Percentiles rank a stretch among this genome's conserved stretches.
phyloP scores from a whole-genome alignment of 2,329 filamentous ascomycete genomes.

The Beauveria medogensis region DNA sequence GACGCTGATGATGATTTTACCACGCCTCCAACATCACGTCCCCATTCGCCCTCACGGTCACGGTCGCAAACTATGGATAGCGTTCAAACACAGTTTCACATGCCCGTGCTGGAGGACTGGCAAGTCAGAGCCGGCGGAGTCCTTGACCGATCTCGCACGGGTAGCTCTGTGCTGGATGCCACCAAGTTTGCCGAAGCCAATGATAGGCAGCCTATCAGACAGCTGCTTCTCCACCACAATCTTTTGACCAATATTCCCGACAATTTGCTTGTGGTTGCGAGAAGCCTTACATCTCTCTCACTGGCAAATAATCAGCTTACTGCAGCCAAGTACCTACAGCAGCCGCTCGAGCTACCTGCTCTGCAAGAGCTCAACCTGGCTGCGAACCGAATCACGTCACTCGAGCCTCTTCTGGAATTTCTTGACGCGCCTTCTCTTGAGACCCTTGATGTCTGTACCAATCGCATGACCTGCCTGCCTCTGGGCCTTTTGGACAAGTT shows the following conservation, averaged over 20 bases:
- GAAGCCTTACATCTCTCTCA: conserved; percentile 63
- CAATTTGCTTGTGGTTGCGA: conserved; percentile 62
- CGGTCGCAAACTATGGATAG: conserved; percentile 40
- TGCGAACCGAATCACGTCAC: conserved; percentile 63
- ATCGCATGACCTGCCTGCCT: conserved; percentile 68
- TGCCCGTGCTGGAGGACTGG: conserved; percentile 41
- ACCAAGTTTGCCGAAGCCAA: conserved; percentile 49
- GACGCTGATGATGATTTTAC: conserved; percentile 48
- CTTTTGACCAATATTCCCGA: conserved; percentile 61
- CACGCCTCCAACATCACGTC: conserved; percentile 48
- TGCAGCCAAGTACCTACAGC: conserved; percentile 56
- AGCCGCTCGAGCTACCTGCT: conserved; percentile 59
- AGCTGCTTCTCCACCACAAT: conserved; percentile 71
- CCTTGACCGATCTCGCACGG: conserved; percentile 62
- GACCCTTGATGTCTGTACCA: conserved; percentile 73
- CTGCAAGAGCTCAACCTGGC: conserved; percentile 71
- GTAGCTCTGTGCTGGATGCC: conserved; percentile 51
- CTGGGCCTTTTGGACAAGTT: conserved; percentile 54
- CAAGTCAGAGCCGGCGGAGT: conserved; percentile 51
- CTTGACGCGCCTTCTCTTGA: conserved; percentile 68
- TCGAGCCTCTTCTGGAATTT: conserved; percentile 56
- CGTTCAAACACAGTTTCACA: conserved; percentile 36
- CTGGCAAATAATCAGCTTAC: conserved; percentile 67
- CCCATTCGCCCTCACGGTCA: conserved; percentile 40
- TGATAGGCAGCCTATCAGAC: conserved; percentile 40